Conservation (phyloP, 176 grass and related monocot species). For the Secale cereale region DNA sequence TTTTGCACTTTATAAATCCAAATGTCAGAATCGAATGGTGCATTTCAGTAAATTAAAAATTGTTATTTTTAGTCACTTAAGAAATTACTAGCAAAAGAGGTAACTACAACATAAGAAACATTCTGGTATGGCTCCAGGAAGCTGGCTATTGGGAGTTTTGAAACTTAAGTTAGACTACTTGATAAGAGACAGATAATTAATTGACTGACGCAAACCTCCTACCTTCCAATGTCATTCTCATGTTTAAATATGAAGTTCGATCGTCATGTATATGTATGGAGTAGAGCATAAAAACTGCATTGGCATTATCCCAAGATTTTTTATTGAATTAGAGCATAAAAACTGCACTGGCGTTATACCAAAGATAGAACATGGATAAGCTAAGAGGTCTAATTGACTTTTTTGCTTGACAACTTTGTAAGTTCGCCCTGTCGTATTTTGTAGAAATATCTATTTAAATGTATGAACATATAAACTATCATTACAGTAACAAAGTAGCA, state of each 20-base stretch:
- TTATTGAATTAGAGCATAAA: background rate
- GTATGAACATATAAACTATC: background rate
- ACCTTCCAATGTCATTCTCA: conserved; percentile 30
- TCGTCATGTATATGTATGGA: background rate
- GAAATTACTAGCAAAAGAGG: background rate
- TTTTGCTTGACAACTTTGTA: background rate
- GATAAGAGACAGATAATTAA: conserved; percentile 17
- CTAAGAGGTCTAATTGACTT: background rate
- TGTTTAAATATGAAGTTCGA: conserved; percentile 9
- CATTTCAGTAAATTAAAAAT: background rate
- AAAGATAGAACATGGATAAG: background rate
- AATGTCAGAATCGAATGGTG: background rate
- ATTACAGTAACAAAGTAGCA: background rate
- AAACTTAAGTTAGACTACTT: background rate
- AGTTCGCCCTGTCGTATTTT: background rate
- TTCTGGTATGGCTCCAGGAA: background rate
- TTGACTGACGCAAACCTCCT: conserved; percentile 15
- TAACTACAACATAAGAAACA: background rate
- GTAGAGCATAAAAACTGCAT: background rate
- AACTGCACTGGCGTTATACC: background rate
- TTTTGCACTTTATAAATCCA: background rate
- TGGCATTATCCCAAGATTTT: background rate
- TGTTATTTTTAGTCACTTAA: background rate
- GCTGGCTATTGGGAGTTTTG: background rate
- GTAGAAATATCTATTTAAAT: background rate